These are phyloP conservation scores for Wallacemonas sp. DNA, from an alignment of 208 protist species.

Conservation along the genomic window DNA sequence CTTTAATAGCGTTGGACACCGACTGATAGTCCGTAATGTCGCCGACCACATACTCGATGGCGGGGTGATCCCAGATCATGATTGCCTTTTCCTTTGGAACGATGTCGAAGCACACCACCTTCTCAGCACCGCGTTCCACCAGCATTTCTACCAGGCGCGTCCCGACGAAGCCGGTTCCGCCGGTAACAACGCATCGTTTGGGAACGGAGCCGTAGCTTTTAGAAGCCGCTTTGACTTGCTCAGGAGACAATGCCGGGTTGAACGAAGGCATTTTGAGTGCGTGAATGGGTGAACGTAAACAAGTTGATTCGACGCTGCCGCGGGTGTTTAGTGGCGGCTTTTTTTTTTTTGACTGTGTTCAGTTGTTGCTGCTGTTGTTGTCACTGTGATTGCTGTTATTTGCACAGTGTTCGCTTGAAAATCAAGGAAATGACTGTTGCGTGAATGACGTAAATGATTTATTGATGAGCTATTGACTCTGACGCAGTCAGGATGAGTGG, in stretches of 20 bases:
- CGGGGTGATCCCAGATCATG: conserved; percentile 72
- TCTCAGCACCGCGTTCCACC: conserved; percentile 91
- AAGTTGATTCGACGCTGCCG: too few relatives aligned
- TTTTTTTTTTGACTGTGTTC: neutral
- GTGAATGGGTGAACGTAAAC: neutral
- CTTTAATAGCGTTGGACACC: conserved; percentile 73
- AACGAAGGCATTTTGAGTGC: conserved; percentile 9
- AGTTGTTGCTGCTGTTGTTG: neutral
- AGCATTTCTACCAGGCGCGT: conserved; percentile 96
- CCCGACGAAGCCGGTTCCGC: conserved; percentile 95
- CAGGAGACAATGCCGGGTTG: conserved; percentile 64
- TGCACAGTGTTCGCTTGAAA: conserved; percentile 10
- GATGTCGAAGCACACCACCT: conserved; percentile 91
- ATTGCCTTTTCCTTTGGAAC: conserved; percentile 76
- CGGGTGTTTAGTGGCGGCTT: neutral
- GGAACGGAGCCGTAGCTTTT: conserved; percentile 70
- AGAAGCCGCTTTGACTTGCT: conserved; percentile 55
- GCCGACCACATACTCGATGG: conserved; percentile 90
- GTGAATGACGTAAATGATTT: conserved; percentile 2
- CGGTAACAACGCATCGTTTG: conserved; percentile 91
- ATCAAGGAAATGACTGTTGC: neutral
- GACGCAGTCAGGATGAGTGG: neutral
- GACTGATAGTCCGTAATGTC: conserved; percentile 87
- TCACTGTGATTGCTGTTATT: neutral
- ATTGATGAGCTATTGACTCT: neutral